phyloP scores from a whole-genome alignment of 257 asterid genomes.

The Haberlea rhodopensis region DNA sequence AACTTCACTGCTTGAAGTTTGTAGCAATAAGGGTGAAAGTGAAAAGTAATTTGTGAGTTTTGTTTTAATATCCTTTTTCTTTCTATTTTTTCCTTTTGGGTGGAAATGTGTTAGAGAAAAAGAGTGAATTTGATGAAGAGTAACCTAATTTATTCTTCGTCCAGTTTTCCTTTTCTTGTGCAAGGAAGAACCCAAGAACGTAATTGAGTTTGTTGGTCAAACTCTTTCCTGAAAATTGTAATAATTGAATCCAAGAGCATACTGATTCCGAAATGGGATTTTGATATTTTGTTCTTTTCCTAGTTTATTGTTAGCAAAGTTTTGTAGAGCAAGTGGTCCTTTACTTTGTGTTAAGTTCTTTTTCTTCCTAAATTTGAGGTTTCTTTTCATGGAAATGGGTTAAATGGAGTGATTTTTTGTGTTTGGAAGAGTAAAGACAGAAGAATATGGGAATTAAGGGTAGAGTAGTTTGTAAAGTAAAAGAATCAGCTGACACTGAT shows the following conservation, averaged over 20 bases:
- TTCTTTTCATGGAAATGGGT: constrained; percentile 14
- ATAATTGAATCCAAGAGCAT: constrained; percentile 7
- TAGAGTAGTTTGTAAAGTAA: constrained; percentile 40
- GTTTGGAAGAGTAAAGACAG: constrained; percentile 8
- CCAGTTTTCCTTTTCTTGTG: constrained; percentile 8
- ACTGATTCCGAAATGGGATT: constrained; percentile 18
- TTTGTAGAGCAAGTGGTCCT: neutral
- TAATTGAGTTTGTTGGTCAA: constrained; percentile 17
- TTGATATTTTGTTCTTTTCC: constrained; percentile 2
- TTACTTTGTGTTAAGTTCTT: constrained; percentile 4
- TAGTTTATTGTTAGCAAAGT: constrained; percentile 13
- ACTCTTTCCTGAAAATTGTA: neutral
- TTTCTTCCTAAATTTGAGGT: constrained; percentile 9
- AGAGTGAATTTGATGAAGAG: constrained; percentile 9
- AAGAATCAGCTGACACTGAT: constrained; percentile 28
- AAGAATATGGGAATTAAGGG: constrained; percentile 33
- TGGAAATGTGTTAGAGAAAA: constrained; percentile 4
- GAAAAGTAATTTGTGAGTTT: constrained; percentile 25
- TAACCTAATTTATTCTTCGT: constrained; percentile 19
- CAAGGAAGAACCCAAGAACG: constrained; percentile 19
- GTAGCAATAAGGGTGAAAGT: constrained; percentile 19
- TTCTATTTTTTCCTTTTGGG: neutral
- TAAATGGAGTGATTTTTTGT: constrained; percentile 20
- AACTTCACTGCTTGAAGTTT: constrained; percentile 29
- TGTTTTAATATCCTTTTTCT: neutral